phyloP scores from a whole-genome alignment of 2,329 filamentous ascomycete genomes.

The Emergomyces africanus region DNA sequence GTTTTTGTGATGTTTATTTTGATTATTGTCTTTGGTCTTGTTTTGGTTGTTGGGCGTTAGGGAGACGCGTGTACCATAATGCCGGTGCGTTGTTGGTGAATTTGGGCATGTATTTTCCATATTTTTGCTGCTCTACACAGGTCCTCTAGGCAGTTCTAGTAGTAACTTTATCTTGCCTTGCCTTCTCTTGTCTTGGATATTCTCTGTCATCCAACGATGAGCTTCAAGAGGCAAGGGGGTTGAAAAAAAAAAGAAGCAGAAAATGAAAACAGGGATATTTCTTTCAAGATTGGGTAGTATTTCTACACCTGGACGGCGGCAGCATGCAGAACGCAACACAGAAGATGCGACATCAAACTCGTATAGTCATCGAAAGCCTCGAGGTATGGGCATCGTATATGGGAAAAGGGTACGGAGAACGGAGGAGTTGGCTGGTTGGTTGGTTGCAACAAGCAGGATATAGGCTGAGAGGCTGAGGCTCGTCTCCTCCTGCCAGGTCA shows the following conservation, averaged over 20 bases:
- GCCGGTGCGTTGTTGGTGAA: background rate
- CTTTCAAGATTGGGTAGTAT: background rate
- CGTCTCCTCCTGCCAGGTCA: background rate
- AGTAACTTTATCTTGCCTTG: background rate
- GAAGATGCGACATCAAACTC: background rate
- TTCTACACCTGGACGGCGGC: background rate
- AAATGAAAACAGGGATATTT: background rate
- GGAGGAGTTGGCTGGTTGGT: background rate
- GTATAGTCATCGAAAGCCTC: background rate
- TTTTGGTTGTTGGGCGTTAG: background rate
- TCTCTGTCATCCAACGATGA: background rate
- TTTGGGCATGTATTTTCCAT: background rate
- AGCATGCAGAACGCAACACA: background rate
- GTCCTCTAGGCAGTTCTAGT: background rate
- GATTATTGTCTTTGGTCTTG: background rate
- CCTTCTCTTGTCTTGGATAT: background rate
- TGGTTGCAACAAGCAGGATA: too few species aligned
- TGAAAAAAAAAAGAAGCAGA: background rate
- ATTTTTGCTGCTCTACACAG: background rate
- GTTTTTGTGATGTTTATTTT: background rate
- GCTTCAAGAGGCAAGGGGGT: background rate
- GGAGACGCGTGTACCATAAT: background rate
- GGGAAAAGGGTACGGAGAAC: background rate
- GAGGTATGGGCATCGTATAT: background rate
- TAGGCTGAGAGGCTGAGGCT: background rate